Evolutionary conservation across 2,329 filamentous ascomycete species (phyloP).

Genomic region (Microdochium trichocladiopsis): DNA sequence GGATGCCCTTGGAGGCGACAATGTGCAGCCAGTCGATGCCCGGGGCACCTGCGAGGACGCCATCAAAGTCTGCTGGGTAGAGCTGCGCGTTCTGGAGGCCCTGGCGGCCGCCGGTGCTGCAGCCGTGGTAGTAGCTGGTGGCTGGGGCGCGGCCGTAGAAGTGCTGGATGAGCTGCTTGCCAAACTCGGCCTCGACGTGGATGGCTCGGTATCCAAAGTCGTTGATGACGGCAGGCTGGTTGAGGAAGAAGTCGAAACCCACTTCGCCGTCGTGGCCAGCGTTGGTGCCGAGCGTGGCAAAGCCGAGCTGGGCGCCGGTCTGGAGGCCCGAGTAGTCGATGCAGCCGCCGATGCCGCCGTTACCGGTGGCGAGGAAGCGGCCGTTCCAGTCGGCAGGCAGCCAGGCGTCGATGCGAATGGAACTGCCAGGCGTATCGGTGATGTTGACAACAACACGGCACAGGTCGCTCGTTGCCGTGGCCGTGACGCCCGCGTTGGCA

Average conservation of each 20-base stretch:
- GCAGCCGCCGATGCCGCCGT: slow-evolving; percentile 30
- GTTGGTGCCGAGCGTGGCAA: slow-evolving; percentile 30
- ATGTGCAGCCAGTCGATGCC: slow-evolving; percentile 18
- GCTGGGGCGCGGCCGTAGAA: slow-evolving; percentile 30
- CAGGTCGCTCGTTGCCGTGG: not conserved
- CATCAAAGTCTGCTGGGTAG: slow-evolving; percentile 46
- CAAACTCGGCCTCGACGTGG: slow-evolving; percentile 35
- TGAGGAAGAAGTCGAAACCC: slow-evolving; percentile 11
- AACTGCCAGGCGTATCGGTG: not conserved
- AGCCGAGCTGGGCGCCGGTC: slow-evolving; percentile 26
- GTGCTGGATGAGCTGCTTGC: slow-evolving; percentile 32
- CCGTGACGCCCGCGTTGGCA: not conserved
- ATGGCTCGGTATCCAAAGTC: slow-evolving; percentile 17
- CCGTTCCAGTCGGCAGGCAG: slow-evolving; percentile 20
- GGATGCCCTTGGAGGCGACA: slow-evolving; percentile 32
- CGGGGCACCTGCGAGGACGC: slow-evolving; percentile 35
- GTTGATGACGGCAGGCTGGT: slow-evolving; percentile 17
- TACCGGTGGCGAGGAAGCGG: slow-evolving; percentile 30
- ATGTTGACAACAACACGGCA: not conserved
- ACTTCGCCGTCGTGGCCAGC: slow-evolving; percentile 32
- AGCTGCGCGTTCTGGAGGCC: slow-evolving; percentile 39
- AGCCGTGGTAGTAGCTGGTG: slow-evolving; percentile 42
- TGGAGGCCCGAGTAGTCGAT: slow-evolving; percentile 31
- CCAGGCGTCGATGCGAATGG: not conserved
- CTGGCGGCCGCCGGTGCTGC: slow-evolving; percentile 46